These are phyloP conservation scores for Protea cynaroides DNA, from an alignment of 164 flowering plant species.

Conservation along the genomic window DNA sequence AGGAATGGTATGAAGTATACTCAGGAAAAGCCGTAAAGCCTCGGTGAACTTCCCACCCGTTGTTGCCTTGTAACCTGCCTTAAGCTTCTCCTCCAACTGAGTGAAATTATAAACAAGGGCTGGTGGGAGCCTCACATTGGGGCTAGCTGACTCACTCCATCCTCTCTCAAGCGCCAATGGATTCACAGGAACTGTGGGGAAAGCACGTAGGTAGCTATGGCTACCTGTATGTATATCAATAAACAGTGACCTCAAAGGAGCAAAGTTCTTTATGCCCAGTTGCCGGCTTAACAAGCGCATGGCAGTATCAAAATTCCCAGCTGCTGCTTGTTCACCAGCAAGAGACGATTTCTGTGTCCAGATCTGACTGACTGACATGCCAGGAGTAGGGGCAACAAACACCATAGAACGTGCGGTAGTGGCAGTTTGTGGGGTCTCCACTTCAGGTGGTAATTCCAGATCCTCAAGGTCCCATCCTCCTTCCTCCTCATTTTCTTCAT, in stretches of 20 bases:
- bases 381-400: slow-evolving; percentile 75
- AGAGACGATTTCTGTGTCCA: slow-evolving; percentile 84
- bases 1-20: slow-evolving; percentile 51
- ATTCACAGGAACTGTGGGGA: slow-evolving; percentile 48
- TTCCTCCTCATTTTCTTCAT: slow-evolving; percentile 58
- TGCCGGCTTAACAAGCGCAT: slow-evolving; percentile 62
- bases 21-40: slow-evolving; percentile 50
- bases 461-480: slow-evolving; percentile 79
- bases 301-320: slow-evolving; percentile 78
- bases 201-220: slow-evolving; percentile 57
- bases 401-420: slow-evolving; percentile 37
- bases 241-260: slow-evolving; percentile 60
- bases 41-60: slow-evolving; percentile 55
- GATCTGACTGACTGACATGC: slow-evolving; percentile 80
- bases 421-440: slow-evolving; percentile 50
- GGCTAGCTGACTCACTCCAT: slow-evolving; percentile 55
- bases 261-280: slow-evolving; percentile 64
- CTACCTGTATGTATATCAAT: slow-evolving; percentile 74
- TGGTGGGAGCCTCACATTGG: slow-evolving; percentile 74
- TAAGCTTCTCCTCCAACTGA: slow-evolving; percentile 77
- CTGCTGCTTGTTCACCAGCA: slow-evolving; percentile 95
- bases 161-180: slow-evolving; percentile 68
- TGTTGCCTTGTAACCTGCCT: slow-evolving; percentile 60
- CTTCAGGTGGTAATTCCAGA: slow-evolving; percentile 60
- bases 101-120: slow-evolving; percentile 69